phyloP scores from a whole-genome alignment of 345 rosid species.

The Litchi chinensis region DNA sequence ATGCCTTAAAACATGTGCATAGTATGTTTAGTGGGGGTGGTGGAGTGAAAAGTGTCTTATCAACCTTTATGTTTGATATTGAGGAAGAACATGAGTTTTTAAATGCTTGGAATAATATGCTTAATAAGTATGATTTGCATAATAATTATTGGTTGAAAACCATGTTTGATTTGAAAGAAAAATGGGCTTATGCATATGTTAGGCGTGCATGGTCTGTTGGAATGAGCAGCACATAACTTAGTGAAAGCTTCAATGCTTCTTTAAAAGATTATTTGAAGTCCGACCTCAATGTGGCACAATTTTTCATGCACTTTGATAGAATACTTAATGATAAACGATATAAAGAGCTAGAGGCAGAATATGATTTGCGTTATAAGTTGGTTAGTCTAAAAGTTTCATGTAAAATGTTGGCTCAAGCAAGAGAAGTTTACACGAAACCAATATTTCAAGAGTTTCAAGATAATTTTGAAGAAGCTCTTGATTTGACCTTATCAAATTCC shows the following conservation, averaged over 20 bases:
- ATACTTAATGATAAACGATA: neutral
- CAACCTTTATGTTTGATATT: neutral
- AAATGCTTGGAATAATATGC: neutral
- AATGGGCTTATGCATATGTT: neutral
- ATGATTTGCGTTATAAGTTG: neutral
- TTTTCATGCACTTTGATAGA: slow-evolving; percentile 7
- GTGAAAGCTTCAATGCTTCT: neutral
- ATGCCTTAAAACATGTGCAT: neutral
- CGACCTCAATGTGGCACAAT: neutral
- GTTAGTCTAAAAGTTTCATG: too few relatives aligned
- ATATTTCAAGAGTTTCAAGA: too few relatives aligned
- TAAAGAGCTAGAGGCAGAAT: neutral
- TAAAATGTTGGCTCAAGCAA: too few relatives aligned
- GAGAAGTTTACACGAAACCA: too few relatives aligned
- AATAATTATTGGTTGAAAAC: neutral
- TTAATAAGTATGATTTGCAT: neutral
- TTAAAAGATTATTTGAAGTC: slow-evolving; percentile 6
- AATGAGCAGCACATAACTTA: neutral
- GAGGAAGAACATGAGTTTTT: slow-evolving; percentile 3
- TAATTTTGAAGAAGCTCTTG: too few relatives aligned
- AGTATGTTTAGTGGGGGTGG: neutral
- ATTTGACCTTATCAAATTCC: too few relatives aligned
- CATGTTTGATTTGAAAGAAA: neutral
- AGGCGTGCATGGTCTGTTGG: neutral
- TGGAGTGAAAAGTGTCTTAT: neutral